These are phyloP conservation scores for Candida coleopterorum DNA, from an alignment of 805 yeast species.

Conservation along the genomic window DNA sequence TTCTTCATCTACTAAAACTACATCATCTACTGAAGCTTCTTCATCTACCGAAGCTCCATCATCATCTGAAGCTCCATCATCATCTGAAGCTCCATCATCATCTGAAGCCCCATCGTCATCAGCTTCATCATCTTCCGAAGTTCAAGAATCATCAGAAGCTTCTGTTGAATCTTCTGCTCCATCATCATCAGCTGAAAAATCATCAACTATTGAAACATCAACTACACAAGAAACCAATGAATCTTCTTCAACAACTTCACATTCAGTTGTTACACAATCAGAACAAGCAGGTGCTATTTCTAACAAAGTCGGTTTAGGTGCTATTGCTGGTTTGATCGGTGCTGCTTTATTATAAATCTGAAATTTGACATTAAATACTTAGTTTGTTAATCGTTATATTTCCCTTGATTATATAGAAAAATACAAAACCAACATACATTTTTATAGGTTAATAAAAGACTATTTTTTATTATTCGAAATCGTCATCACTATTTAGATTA, in stretches of 20 bases:
- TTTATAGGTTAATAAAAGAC: too few species aligned
- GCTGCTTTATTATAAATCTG: slow-evolving; percentile 25
- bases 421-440: too few species aligned
- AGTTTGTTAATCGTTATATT: too few species aligned
- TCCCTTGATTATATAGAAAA: too few species aligned
- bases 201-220: slow-evolving; percentile 13
- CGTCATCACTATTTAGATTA: too few species aligned
- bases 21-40: slow-evolving; percentile 16
- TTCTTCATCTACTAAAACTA: slow-evolving; percentile 9
- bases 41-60: slow-evolving; percentile 7
- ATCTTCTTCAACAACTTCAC: slow-evolving; percentile 24
- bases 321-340: slow-evolving; percentile 37
- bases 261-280: slow-evolving; percentile 22
- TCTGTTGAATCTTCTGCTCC: slow-evolving; percentile 14
- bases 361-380: too few species aligned
- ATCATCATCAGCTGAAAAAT: not conserved
- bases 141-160: slow-evolving; percentile 17
- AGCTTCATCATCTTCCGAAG: slow-evolving; percentile 11
- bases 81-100: slow-evolving; percentile 7
- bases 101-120: slow-evolving; percentile 9
- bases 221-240: slow-evolving; percentile 6
- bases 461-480: too few species aligned
- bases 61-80: slow-evolving; percentile 5
- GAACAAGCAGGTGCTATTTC: slow-evolving; percentile 23
- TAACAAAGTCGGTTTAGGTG: slow-evolving; percentile 20